phyloP scores from a whole-genome alignment of 345 rosid species.

The Aquilaria yunnanensis region DNA sequence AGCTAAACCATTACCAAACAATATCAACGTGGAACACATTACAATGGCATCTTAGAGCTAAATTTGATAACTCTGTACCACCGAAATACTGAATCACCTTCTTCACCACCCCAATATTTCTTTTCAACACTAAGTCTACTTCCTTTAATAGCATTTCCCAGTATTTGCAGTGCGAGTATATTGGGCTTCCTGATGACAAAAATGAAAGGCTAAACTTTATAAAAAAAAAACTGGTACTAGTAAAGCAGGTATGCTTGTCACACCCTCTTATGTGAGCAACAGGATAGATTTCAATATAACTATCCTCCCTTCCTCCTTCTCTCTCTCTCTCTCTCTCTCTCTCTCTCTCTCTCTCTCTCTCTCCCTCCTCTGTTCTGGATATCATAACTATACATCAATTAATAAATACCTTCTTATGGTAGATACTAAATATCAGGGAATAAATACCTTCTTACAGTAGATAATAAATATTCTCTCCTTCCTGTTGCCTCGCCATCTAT shows the following conservation, averaged over 20 bases:
- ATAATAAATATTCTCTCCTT: too few relatives aligned
- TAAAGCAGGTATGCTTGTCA: background rate
- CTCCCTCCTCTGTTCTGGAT: too few relatives aligned
- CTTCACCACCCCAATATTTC: slow-evolving; percentile 97
- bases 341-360: too few relatives aligned
- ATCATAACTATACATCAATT: too few relatives aligned
- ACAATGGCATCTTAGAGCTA: slow-evolving; percentile 1
- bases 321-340: too few relatives aligned
- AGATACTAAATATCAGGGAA: too few relatives aligned
- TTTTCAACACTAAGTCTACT: slow-evolving; percentile 53
- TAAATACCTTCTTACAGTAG: too few relatives aligned
- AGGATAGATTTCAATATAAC: background rate
- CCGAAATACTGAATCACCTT: slow-evolving; percentile 76
- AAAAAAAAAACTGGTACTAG: background rate
- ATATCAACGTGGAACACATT: slow-evolving; percentile 1
- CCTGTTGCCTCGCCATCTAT: too few relatives aligned
- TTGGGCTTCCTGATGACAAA: slow-evolving; percentile 73
- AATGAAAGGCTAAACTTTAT: background rate
- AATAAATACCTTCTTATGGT: too few relatives aligned
- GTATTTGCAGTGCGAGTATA: slow-evolving; percentile 65
- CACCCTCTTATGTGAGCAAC: background rate
- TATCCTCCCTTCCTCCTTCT: too few relatives aligned
- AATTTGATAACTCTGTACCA: slow-evolving; percentile 81
- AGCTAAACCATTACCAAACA: background rate
- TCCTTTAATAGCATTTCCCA: slow-evolving; percentile 73